Conservation (phyloP, 306 rosid genomes). For the Ormosia semicastrata region DNA sequence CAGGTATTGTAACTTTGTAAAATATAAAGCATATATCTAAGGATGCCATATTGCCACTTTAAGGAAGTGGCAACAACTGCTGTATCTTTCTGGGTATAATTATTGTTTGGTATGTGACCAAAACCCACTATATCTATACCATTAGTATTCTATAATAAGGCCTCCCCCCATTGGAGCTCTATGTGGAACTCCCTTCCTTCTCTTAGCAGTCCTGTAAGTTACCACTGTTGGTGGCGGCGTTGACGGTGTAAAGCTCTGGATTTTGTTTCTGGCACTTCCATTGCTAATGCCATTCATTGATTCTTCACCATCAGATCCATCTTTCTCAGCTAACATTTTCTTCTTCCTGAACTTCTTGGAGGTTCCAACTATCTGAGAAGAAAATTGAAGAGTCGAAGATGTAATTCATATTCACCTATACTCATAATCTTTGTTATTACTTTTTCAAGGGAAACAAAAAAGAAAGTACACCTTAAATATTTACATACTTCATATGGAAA, state of each 20-base stretch:
- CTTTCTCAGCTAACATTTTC: conserved; percentile 23
- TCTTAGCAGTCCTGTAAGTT: conserved; percentile 47
- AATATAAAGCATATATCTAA: not conserved
- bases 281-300: conserved; percentile 32
- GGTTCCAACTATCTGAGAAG: conserved; percentile 48
- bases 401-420: not conserved
- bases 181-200: conserved; percentile 64
- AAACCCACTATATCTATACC: not conserved
- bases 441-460: not conserved
- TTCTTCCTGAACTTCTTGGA: conserved; percentile 43
- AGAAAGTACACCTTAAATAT: not conserved
- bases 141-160: conserved; percentile 46
- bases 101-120: conserved; percentile 3
- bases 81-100: conserved; percentile 15
- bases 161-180: conserved; percentile 64
- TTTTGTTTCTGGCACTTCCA: conserved; percentile 20
- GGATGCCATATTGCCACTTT: not conserved
- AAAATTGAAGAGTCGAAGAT: not conserved
- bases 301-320: conserved; percentile 48
- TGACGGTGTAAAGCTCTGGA: conserved; percentile 57
- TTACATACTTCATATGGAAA: not conserved
- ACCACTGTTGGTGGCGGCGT: conserved; percentile 54
- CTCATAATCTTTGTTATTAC: not conserved
- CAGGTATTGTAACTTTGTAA: conserved; percentile 29
- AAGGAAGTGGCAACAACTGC: not conserved